These are phyloP conservation scores for Aspergillus biplanus DNA, from an alignment of 495 filamentous ascomycete genomes.

Conservation along the genomic window DNA sequence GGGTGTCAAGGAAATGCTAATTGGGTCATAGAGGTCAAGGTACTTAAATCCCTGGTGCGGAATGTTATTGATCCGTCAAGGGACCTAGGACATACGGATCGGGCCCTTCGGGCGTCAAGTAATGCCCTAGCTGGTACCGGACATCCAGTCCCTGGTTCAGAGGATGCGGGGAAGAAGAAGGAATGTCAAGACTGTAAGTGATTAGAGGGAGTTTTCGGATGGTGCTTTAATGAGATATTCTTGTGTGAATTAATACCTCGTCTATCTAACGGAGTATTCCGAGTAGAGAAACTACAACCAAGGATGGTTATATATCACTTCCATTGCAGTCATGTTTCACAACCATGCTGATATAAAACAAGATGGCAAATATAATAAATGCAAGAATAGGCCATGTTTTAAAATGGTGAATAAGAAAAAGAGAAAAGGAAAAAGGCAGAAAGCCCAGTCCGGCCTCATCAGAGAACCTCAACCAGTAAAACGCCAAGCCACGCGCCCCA, in stretches of 20 bases:
- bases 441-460: constrained; percentile 5
- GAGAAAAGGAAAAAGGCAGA: constrained; percentile 10
- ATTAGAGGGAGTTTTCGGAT: constrained; percentile 25
- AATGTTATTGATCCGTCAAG: constrained; percentile 78
- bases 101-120: constrained; percentile 31
- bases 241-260: too few species aligned
- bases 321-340: constrained; percentile 20
- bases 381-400: constrained; percentile 14
- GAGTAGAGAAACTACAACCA: too few species aligned
- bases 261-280: too few species aligned
- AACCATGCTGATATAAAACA: constrained; percentile 18
- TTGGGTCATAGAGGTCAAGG: constrained; percentile 67
- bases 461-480: constrained; percentile 13
- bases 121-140: not conserved
- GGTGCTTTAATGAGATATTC: not conserved
- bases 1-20: not conserved
- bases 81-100: constrained; percentile 83
- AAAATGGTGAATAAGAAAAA: constrained; percentile 3
- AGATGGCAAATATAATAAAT: constrained; percentile 14
- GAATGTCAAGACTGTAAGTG: constrained; percentile 50
- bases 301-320: constrained; percentile 18
- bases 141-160: not conserved
- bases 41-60: constrained; percentile 85
- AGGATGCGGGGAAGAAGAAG: constrained; percentile 11
- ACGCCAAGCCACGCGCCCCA: constrained; percentile 24